These are phyloP conservation scores for Citrus cavaleriei DNA, from an alignment of 345 rosid species.

Conservation along the genomic window DNA sequence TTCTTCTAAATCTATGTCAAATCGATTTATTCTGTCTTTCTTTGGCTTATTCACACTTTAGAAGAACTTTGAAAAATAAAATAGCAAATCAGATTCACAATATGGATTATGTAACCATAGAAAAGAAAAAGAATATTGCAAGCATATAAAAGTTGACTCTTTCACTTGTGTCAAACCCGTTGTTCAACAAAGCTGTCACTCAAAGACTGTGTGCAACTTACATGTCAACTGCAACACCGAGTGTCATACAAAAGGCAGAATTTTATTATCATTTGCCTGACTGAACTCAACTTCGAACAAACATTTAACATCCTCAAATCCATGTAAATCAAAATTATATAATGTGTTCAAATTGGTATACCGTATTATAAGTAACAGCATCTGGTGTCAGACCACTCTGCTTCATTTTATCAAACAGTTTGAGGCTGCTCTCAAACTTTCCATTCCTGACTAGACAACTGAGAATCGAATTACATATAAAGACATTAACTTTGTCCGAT, in stretches of 20 bases:
- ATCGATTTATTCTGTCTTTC: background rate
- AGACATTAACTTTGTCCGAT: conserved; percentile 61
- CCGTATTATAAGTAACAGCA: conserved; percentile 77
- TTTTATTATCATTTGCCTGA: background rate
- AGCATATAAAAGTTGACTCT: background rate
- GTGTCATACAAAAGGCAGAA: background rate
- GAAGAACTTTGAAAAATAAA: background rate
- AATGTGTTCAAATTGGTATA: conserved; percentile 21
- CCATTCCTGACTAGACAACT: conserved; percentile 75
- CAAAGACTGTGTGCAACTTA: background rate
- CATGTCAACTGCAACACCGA: background rate
- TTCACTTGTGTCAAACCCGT: background rate
- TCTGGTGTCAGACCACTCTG: conserved; percentile 80
- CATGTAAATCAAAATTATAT: background rate
- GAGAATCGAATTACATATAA: conserved; percentile 76
- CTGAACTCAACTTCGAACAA: background rate
- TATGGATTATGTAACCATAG: background rate
- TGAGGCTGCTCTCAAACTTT: conserved; percentile 55
- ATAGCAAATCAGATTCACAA: background rate
- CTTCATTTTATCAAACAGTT: conserved; percentile 88
- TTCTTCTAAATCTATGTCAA: background rate
- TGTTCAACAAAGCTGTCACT: background rate
- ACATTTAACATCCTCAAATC: background rate
- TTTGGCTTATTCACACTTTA: background rate
- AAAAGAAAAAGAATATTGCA: background rate